Percentiles rank a stretch among this genome's conserved stretches.
phyloP scores from a whole-genome alignment of 164 flowering plant species.

The Sedum album region DNA sequence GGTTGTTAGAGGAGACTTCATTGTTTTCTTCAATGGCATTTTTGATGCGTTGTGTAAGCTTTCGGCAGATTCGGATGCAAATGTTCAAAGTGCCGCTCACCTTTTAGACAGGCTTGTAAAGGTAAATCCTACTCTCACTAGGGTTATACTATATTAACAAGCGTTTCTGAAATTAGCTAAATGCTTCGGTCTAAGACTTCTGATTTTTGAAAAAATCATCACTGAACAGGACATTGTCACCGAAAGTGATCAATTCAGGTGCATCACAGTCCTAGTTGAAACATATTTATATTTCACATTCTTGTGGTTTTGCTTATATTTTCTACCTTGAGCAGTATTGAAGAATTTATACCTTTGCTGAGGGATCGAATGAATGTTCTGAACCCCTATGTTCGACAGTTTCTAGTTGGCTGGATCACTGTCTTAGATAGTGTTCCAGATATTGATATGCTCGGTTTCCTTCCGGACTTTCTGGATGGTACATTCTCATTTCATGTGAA shows the following conservation, averaged over 20 bases:
- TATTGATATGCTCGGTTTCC: conserved; percentile 98
- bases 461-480: conserved; percentile 99
- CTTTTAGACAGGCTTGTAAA: conserved; percentile 94
- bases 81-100: conserved; percentile 99
- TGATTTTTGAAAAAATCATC: not conserved
- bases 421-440: conserved; percentile 98
- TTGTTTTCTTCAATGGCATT: conserved; percentile 83
- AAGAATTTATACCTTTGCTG: conserved; percentile 90
- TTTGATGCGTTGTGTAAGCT: conserved; percentile 97
- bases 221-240: conserved; percentile 89
- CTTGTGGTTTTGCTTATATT: not conserved
- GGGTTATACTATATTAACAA: not conserved
- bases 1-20: conserved; percentile 98
- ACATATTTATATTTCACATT: not conserved
- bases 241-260: conserved; percentile 99
- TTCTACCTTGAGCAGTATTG: conserved; percentile 53
- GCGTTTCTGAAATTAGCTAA: not conserved
- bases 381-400: conserved; percentile 90
- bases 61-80: conserved; percentile 92
- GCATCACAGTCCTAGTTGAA: conserved; percentile 4
- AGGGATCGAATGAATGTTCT: conserved; percentile 95
- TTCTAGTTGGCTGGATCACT: conserved; percentile 99
- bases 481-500: conserved; percentile 15
- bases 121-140: conserved; percentile 26
- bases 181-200: not conserved